Evolutionary conservation across 768 basidiomycete species (phyloP).

Genomic region (Phanerochaete carnosa): DNA sequence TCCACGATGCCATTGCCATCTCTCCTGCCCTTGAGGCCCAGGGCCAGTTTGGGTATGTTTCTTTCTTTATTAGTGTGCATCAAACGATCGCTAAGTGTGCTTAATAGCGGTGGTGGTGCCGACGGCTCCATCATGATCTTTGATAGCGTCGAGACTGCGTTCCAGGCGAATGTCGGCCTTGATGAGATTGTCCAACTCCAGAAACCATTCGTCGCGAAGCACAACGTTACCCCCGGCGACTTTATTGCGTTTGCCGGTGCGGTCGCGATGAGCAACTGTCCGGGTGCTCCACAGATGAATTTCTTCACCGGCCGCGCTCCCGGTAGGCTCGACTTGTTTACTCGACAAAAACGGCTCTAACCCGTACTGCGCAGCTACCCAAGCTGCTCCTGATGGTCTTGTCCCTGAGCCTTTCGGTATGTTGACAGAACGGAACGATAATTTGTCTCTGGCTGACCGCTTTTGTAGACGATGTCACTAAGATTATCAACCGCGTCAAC

Average conservation of each 20-base stretch:
- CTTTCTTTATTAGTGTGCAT: slow-evolving; percentile 5
- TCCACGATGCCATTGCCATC: slow-evolving; percentile 22
- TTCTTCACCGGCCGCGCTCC: slow-evolving; percentile 37
- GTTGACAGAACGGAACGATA: not conserved
- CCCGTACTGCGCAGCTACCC: slow-evolving; percentile 6
- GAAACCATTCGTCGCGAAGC: slow-evolving; percentile 31
- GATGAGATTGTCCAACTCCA: slow-evolving; percentile 31
- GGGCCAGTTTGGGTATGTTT: slow-evolving; percentile 4
- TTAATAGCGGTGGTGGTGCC: slow-evolving; percentile 25
- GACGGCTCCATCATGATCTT: slow-evolving; percentile 52
- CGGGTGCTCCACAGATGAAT: slow-evolving; percentile 40
- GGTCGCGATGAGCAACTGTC: slow-evolving; percentile 39
- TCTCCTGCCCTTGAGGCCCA: slow-evolving; percentile 2
- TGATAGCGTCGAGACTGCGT: slow-evolving; percentile 37
- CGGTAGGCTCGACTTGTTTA: not conserved
- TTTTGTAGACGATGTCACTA: slow-evolving; percentile 20
- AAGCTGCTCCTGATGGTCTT: slow-evolving; percentile 19
- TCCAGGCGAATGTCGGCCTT: slow-evolving; percentile 40
- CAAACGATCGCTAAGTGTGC: not conserved
- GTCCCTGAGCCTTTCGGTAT: slow-evolving; percentile 21
- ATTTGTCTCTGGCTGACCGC: not conserved
- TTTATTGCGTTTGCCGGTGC: slow-evolving; percentile 48
- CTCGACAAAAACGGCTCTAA: not conserved
- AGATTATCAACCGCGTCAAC: slow-evolving; percentile 20
- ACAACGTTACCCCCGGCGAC: slow-evolving; percentile 41